phyloP scores from a whole-genome alignment of 208 protist genomes.

The Trichomonas tenax region DNA sequence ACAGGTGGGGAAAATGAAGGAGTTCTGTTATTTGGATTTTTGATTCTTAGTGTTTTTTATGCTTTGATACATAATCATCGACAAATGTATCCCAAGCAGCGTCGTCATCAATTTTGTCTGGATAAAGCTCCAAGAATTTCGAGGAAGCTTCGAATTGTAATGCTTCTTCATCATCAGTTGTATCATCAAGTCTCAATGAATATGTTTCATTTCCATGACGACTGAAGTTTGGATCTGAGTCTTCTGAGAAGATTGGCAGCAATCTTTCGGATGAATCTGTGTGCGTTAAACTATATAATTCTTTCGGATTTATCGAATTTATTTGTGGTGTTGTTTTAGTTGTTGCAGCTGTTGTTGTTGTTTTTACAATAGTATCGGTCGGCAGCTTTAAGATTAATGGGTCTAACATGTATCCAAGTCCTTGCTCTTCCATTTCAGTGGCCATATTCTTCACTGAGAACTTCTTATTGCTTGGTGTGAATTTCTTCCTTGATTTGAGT shows the following conservation, averaged over 20 bases:
- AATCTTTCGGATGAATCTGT: not conserved
- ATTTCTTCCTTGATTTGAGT: not conserved
- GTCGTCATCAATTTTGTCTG: not conserved
- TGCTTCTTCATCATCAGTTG: not conserved
- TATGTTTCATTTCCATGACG: not conserved
- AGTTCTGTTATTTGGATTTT: too few relatives aligned
- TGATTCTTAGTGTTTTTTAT: not conserved
- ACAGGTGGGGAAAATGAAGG: too few relatives aligned
- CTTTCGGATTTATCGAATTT: not conserved
- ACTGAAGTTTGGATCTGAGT: not conserved
- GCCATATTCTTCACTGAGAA: not conserved
- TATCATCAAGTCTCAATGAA: not conserved
- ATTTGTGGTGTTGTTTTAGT: not conserved
- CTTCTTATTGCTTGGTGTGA: not conserved
- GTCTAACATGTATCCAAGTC: not conserved
- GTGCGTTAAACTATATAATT: not conserved
- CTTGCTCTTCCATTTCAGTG: not conserved
- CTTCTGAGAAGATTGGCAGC: not conserved
- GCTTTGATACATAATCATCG: not conserved
- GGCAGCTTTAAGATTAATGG: not conserved
- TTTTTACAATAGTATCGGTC: not conserved
- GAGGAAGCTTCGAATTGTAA: not conserved
- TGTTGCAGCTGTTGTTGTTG: not conserved
- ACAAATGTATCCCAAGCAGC: not conserved
- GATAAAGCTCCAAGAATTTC: not conserved